Evolutionary conservation across 768 basidiomycete genomes (phyloP).

Genomic region (Suillus luteus): DNA sequence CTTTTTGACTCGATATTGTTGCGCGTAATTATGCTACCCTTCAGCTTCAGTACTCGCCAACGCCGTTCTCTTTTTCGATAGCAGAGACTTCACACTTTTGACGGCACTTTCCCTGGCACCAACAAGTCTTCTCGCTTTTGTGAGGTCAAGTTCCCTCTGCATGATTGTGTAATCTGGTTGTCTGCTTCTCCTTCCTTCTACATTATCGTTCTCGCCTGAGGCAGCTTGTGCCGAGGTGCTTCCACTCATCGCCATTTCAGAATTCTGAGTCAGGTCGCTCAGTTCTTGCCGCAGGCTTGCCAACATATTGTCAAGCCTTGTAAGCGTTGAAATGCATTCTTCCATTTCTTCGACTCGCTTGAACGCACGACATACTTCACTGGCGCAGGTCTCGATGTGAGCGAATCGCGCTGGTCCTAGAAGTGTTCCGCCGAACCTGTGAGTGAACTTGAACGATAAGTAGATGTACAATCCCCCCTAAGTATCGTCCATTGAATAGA

Average conservation of each 20-base stretch:
- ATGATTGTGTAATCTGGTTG: conserved; percentile 50
- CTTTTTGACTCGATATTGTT: neutral
- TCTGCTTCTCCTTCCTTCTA: conserved; percentile 22
- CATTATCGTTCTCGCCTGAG: neutral
- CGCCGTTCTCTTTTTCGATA: conserved; percentile 41
- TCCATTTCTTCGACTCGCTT: conserved; percentile 67
- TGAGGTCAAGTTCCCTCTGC: conserved; percentile 47
- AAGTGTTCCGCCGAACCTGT: conserved; percentile 80
- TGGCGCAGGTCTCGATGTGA: conserved; percentile 76
- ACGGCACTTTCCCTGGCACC: conserved; percentile 71
- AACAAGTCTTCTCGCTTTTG: conserved; percentile 67
- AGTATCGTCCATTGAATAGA: too few relatives aligned
- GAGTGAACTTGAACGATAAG: neutral
- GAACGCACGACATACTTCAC: conserved; percentile 73
- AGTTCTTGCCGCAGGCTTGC: conserved; percentile 53
- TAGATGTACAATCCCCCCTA: neutral
- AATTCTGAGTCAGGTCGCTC: conserved; percentile 8
- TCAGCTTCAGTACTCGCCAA: neutral
- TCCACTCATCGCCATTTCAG: neutral
- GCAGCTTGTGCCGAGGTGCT: neutral
- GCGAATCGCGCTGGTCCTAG: conserved; percentile 75
- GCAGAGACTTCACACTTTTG: conserved; percentile 55
- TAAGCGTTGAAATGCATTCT: conserved; percentile 57
- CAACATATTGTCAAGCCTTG: conserved; percentile 62
- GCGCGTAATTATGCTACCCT: neutral